Base-by-base conservation (phyloP, 495 filamentous ascomycete genomes). In the Cladorrhinum samala region DNA sequence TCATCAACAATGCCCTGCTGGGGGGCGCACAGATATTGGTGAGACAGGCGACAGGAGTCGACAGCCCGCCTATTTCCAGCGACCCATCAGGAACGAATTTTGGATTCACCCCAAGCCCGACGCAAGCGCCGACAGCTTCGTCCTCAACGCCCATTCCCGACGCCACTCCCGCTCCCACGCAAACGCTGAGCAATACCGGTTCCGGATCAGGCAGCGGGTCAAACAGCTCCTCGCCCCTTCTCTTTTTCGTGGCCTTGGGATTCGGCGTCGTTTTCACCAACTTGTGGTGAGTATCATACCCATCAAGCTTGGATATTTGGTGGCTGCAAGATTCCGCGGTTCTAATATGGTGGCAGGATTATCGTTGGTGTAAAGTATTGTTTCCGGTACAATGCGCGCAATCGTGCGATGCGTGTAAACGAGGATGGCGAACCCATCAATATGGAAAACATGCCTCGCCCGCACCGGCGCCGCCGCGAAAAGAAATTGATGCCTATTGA, bases 201-300 rank as follows among this genome's bases (percentile, higher is more conserved):
- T 49, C 46, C 43, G 37, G 53, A 33, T 59, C 83, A 18, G 43
- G 54, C 13, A 38, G 45, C n/a, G 48, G 48, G 9, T 30, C 48
- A 9, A 53, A 46, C n/a, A 90, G 87, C n/a, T 93, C 82, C 58
- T 94, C 89, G 7, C 94, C 93, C 19, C 70, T 99, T 44, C 78
- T 98, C 2, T 98, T 98, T 67, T 97, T 98, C 67, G 93, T 98
- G 24, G 93, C 94, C 9, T 75, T 99, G 49, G 93, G 93, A 6
- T 99, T 99, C 65, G 93, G 93, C 52, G 94, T 99, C 20, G 93
- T 99, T 18, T 99, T 99, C 65, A 99, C 93, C 33, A 99, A 97
- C 69, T 70, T 99, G 72, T 99, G 93, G 93, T 97, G 79, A 74
- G 80, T 64, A 9, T 51, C 9, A 33, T 6, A 9, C 14, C 14